These are phyloP conservation scores for Boletus rubroflammeus DNA, from an alignment of 768 basidiomycete species.

Conservation along the genomic window DNA sequence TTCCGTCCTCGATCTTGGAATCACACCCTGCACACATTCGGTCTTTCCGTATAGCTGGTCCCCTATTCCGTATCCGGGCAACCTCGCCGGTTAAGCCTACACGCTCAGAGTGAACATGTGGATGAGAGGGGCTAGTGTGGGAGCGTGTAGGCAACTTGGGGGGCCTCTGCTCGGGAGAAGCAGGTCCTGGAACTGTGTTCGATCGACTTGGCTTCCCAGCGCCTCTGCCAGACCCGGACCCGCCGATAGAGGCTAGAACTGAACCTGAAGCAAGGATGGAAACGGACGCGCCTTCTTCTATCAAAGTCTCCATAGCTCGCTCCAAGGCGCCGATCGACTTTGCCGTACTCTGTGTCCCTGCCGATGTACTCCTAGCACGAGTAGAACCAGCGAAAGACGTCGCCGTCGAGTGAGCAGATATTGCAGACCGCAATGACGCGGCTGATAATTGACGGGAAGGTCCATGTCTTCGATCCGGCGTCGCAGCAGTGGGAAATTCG, in stretches of 20 bases:
- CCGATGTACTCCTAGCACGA: conserved; percentile 26
- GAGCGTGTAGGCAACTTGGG: conserved; percentile 56
- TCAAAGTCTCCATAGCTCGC: conserved; percentile 48
- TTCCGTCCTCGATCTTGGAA: conserved; percentile 67
- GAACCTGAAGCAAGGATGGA: conserved; percentile 35
- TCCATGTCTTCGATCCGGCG: conserved; percentile 17
- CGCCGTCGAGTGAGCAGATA: conserved; percentile 12
- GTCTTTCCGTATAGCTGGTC: conserved; percentile 31
- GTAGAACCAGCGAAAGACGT: conserved; percentile 6
- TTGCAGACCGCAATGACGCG: conserved; percentile 22
- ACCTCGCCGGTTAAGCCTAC: conserved; percentile 26
- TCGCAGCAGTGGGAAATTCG: conserved; percentile 34
- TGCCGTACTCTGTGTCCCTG: conserved; percentile 27
- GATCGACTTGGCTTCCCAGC: conserved; percentile 39
- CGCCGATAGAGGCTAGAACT: conserved; percentile 30
- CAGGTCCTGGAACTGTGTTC: conserved; percentile 49
- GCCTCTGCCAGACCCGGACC: conserved; percentile 14
- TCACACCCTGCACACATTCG: conserved; percentile 67
- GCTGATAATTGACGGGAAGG: conserved; percentile 27
- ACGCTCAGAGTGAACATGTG: conserved; percentile 31
- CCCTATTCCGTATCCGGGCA: conserved; percentile 31
- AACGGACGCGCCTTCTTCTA: conserved; percentile 41
- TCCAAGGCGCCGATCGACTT: conserved; percentile 41
- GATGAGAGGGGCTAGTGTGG: conserved; percentile 46
- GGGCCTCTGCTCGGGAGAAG: conserved; percentile 42